Percentiles rank a stretch among this genome's conserved stretches.
phyloP scores from a whole-genome alignment of 2,329 filamentous ascomycete species.

The Colletotrichum sp. region DNA sequence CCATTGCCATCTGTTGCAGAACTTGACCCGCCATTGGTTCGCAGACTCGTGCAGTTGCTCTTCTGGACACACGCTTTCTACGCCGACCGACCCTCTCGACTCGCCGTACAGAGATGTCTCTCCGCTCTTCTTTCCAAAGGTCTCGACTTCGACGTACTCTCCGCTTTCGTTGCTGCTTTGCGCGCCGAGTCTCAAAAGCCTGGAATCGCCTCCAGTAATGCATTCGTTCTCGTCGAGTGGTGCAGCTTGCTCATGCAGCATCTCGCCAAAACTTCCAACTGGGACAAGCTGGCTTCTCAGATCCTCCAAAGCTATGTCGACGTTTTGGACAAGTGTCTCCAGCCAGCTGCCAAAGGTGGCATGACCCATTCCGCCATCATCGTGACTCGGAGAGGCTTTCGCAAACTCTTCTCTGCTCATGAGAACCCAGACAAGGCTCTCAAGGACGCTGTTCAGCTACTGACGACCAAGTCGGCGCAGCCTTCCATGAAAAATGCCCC shows the following conservation, averaged over 20 bases:
- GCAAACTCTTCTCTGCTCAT: slow-evolving; percentile 70
- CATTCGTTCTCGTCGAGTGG: slow-evolving; percentile 93
- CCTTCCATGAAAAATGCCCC: slow-evolving; percentile 74
- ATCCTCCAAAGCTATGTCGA: slow-evolving; percentile 74
- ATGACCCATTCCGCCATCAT: slow-evolving; percentile 77
- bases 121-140: slow-evolving; percentile 65
- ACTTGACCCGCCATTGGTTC: slow-evolving; percentile 53
- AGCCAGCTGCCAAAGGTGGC: slow-evolving; percentile 65
- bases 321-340: slow-evolving; percentile 78
- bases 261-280: slow-evolving; percentile 64
- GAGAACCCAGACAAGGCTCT: slow-evolving; percentile 66
- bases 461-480: slow-evolving; percentile 72
- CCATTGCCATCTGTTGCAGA: slow-evolving; percentile 35
- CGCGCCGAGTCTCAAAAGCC: slow-evolving; percentile 77
- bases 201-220: slow-evolving; percentile 78
- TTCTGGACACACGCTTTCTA: slow-evolving; percentile 91
- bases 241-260: slow-evolving; percentile 79
- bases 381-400: slow-evolving; percentile 79
- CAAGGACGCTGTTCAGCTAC: slow-evolving; percentile 63
- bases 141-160: slow-evolving; percentile 63
- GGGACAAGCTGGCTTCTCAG: slow-evolving; percentile 69
- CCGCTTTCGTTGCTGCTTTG: slow-evolving; percentile 70
- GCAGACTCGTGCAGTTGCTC: slow-evolving; percentile 70
- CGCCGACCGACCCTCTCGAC: slow-evolving; percentile 81
- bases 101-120: slow-evolving; percentile 83